Conservation (phyloP, 257 asterid genomes). For the Lithospermum erythrorhizon region DNA sequence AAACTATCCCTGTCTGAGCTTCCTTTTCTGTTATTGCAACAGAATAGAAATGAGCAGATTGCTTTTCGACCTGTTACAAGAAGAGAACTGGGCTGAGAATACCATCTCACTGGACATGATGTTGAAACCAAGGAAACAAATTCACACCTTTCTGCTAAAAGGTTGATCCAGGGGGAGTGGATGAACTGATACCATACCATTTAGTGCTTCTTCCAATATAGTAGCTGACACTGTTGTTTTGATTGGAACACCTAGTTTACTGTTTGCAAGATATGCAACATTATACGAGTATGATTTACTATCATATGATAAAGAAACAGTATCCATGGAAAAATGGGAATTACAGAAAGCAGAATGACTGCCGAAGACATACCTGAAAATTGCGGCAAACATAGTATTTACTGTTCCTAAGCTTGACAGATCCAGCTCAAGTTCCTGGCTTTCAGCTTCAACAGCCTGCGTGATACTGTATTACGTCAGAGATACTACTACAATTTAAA, state of each 20-base stretch:
- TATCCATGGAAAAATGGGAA: background rate
- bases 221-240: constrained; percentile 94
- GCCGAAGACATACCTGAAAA: constrained; percentile 56
- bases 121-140: constrained; percentile 4
- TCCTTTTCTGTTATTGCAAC: constrained; percentile 81
- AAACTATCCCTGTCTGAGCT: constrained; percentile 73
- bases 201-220: constrained; percentile 91
- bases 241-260: constrained; percentile 95
- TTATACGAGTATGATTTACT: constrained; percentile 1
- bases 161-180: constrained; percentile 72
- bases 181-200: constrained; percentile 56
- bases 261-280: constrained; percentile 24
- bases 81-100: constrained; percentile 18
- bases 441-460: constrained; percentile 92
- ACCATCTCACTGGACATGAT: constrained; percentile 7
- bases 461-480: constrained; percentile 4
- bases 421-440: constrained; percentile 91
- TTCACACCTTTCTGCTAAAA: constrained; percentile 62
- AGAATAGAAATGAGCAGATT: constrained; percentile 88
- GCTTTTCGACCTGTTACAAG: constrained; percentile 83
- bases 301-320: constrained; percentile 9
- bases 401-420: constrained; percentile 97
- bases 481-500: background rate
- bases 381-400: constrained; percentile 93
- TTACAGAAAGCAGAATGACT: constrained; percentile 5